These are phyloP conservation scores for Byssoonygena ceratinophila DNA, from an alignment of 2,329 filamentous ascomycete genomes.

Conservation along the genomic window DNA sequence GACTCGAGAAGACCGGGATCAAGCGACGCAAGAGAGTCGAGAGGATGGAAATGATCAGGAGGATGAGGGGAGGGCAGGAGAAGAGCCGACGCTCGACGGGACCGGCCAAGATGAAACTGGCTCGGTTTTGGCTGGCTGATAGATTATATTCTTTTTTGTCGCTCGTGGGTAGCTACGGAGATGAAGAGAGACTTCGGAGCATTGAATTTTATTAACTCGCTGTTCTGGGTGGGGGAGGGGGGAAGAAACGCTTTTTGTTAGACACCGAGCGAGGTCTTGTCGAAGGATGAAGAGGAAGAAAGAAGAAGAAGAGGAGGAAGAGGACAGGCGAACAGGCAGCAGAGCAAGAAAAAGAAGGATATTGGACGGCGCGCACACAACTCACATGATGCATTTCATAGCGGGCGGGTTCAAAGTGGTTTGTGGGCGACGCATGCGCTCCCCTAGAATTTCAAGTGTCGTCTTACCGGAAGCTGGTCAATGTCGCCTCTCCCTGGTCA, in stretches of 20 bases:
- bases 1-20: neutral
- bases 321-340: constrained; percentile 2
- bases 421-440: neutral
- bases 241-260: neutral
- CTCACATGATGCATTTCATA: constrained; percentile 7
- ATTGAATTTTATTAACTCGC: neutral
- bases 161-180: constrained; percentile 5
- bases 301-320: constrained; percentile 10
- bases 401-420: neutral
- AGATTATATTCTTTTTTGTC: neutral
- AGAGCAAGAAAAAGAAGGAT: neutral
- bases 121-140: constrained; percentile 9
- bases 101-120: constrained; percentile 5
- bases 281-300: constrained; percentile 5
- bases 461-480: too few relatives aligned
- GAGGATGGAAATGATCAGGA: constrained; percentile 8
- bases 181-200: constrained; percentile 3
- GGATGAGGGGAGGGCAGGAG: neutral
- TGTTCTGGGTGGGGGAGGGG: neutral
- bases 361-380: neutral
- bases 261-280: neutral
- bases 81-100: neutral
- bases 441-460: neutral
- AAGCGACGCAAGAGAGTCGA: neutral
- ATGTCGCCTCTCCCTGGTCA: neutral